Percentiles rank a stretch among this genome's conserved stretches.
These are phyloP conservation scores for Waltergamsia citrina DNA, from an alignment of 2,329 filamentous ascomycete species.

Conservation along the genomic window DNA sequence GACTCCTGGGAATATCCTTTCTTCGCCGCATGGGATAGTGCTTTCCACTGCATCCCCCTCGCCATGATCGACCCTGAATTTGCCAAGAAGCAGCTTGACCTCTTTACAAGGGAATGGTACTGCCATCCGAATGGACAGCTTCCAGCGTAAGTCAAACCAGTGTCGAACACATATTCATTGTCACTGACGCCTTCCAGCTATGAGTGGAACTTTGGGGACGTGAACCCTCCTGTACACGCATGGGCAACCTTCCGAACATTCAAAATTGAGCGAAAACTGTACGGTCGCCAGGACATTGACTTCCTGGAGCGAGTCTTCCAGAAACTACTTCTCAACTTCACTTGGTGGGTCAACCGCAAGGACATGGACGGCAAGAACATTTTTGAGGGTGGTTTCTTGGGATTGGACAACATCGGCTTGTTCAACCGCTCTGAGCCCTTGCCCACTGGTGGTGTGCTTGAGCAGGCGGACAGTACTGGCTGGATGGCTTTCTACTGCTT, in stretches of 20 bases:
- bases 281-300: slow-evolving; percentile 87
- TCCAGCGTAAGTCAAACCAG: slow-evolving; percentile 53
- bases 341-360: slow-evolving; percentile 98
- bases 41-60: slow-evolving; percentile 91
- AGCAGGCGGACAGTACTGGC: slow-evolving; percentile 94
- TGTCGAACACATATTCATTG: slow-evolving; percentile 9
- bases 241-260: slow-evolving; percentile 94
- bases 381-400: slow-evolving; percentile 92
- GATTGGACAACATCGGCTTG: slow-evolving; percentile 91
- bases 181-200: slow-evolving; percentile 30
- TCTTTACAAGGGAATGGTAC: slow-evolving; percentile 97
- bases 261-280: slow-evolving; percentile 97
- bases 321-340: slow-evolving; percentile 91
- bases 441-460: slow-evolving; percentile 84
- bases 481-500: slow-evolving; percentile 99
- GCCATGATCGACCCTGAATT: slow-evolving; percentile 98
- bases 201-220: slow-evolving; percentile 97
- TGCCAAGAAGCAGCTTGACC: slow-evolving; percentile 93
- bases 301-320: slow-evolving; percentile 96
- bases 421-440: slow-evolving; percentile 96
- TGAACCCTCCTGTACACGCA: slow-evolving; percentile 92
- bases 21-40: slow-evolving; percentile 94
- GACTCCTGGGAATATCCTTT: slow-evolving; percentile 99
- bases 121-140: slow-evolving; percentile 96
- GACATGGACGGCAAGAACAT: slow-evolving; percentile 92